A percentile compares a stretch with the other conserved stretches of the same genome.
Conservation (phyloP, 257 asterid species). For the Leptodermis oblonga region DNA sequence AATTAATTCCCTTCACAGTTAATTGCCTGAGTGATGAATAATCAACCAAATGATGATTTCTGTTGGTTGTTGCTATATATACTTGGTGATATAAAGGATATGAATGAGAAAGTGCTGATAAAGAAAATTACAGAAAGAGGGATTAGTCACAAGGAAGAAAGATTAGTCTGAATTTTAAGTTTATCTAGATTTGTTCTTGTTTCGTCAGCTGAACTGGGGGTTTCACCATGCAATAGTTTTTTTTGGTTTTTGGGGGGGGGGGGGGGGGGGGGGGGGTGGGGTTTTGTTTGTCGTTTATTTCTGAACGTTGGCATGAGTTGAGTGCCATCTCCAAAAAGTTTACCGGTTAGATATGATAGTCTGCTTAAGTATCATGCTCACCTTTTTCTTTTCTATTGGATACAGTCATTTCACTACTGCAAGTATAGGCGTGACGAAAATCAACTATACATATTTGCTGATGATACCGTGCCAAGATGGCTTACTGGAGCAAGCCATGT, state of each 20-base stretch:
- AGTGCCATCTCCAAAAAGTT: background rate
- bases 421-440: constrained; percentile 98
- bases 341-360: background rate
- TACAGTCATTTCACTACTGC: constrained; percentile 97
- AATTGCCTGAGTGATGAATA: background rate
- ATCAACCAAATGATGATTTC: background rate
- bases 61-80: background rate
- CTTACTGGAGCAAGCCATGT: constrained; percentile 80
- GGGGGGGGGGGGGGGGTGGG: too few species aligned
- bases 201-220: background rate
- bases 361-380: constrained; percentile 1
- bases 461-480: constrained; percentile 98
- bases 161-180: background rate
- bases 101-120: background rate
- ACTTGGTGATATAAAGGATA: background rate
- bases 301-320: background rate
- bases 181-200: background rate
- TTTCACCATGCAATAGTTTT: background rate
- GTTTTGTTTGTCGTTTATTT: too few species aligned
- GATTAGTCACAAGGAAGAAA: background rate
- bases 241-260: background rate
- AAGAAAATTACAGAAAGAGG: background rate
- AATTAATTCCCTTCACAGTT: background rate
- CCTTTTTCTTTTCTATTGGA: constrained; percentile 10
- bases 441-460: constrained; percentile 96